These are phyloP conservation scores for Neoascochyta sp. DNA, from an alignment of 2,329 filamentous ascomycete genomes.

Conservation along the genomic window DNA sequence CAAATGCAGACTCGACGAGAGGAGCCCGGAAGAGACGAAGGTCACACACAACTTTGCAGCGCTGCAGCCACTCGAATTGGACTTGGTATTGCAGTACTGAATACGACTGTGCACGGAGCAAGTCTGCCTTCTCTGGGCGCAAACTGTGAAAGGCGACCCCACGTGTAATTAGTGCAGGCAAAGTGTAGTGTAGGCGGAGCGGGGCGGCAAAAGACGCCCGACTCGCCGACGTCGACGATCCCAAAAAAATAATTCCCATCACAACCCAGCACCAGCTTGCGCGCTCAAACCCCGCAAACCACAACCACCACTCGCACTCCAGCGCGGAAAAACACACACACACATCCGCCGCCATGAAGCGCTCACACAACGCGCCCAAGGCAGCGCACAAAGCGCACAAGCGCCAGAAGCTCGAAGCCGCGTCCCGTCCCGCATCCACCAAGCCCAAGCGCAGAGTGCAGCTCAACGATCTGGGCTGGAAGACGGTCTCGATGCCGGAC, in stretches of 20 bases:
- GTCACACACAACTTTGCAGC: too few species aligned
- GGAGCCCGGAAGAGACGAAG: too few species aligned
- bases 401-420: slow-evolving; percentile 40
- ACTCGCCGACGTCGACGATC: slow-evolving; percentile 23
- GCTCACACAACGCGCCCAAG: slow-evolving; percentile 37
- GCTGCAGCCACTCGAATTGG: too few species aligned
- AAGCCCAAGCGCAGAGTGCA: slow-evolving; percentile 33
- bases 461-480: slow-evolving; percentile 58
- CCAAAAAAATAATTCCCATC: too few species aligned
- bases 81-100: too few species aligned
- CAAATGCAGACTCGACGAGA: too few species aligned
- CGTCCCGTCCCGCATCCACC: slow-evolving; percentile 10
- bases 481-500: slow-evolving; percentile 65
- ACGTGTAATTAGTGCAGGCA: slow-evolving; percentile 16
- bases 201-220: slow-evolving; percentile 20
- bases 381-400: slow-evolving; percentile 42
- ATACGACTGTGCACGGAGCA: too few species aligned
- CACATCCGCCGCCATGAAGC: slow-evolving; percentile 31
- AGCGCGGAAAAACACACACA: too few species aligned
- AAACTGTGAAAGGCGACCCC: slow-evolving; percentile 12
- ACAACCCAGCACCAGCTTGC: too few species aligned
- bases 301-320: slow-evolving; percentile 2
- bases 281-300: neutral
- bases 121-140: too few species aligned
- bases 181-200: slow-evolving; percentile 23